Conservation (phyloP, 768 basidiomycete species). For the Calocybe indica region DNA sequence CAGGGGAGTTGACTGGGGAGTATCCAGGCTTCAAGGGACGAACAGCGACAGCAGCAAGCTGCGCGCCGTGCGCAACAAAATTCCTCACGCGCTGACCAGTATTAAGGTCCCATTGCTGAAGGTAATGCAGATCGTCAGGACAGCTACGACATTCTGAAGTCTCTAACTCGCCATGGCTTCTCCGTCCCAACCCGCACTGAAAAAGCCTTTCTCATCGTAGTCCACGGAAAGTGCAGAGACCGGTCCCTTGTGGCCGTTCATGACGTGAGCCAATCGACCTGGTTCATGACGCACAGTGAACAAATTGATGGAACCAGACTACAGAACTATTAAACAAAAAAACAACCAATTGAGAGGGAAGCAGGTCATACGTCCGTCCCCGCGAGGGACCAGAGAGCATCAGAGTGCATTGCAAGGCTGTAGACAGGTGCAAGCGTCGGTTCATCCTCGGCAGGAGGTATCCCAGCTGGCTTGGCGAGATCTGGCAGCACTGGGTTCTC, state of each 20-base stretch:
- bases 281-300: slow-evolving; percentile 92
- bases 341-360: slow-evolving; percentile 6
- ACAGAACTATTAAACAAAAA: slow-evolving; percentile 9
- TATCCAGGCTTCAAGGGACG: slow-evolving; percentile 50
- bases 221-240: slow-evolving; percentile 82
- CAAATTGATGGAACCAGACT: slow-evolving; percentile 90
- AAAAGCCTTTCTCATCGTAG: slow-evolving; percentile 77
- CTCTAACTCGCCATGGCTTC: slow-evolving; percentile 63
- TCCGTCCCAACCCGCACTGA: slow-evolving; percentile 95
- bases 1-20: slow-evolving; percentile 17
- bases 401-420: slow-evolving; percentile 86
- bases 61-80: slow-evolving; percentile 79
- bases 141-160: background rate
- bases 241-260: slow-evolving; percentile 73
- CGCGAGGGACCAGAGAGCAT: slow-evolving; percentile 88
- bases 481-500: slow-evolving; percentile 53
- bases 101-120: slow-evolving; percentile 97
- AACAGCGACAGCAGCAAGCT: slow-evolving; percentile 76
- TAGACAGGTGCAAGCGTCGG: slow-evolving; percentile 67
- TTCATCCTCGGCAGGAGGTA: slow-evolving; percentile 39
- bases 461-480: slow-evolving; percentile 17
- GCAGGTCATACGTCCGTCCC: slow-evolving; percentile 72
- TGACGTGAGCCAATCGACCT: slow-evolving; percentile 66
- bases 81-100: slow-evolving; percentile 74
- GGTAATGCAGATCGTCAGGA: slow-evolving; percentile 8